Conservation (phyloP, 2,329 filamentous ascomycete genomes). For the Oidium heveae region DNA sequence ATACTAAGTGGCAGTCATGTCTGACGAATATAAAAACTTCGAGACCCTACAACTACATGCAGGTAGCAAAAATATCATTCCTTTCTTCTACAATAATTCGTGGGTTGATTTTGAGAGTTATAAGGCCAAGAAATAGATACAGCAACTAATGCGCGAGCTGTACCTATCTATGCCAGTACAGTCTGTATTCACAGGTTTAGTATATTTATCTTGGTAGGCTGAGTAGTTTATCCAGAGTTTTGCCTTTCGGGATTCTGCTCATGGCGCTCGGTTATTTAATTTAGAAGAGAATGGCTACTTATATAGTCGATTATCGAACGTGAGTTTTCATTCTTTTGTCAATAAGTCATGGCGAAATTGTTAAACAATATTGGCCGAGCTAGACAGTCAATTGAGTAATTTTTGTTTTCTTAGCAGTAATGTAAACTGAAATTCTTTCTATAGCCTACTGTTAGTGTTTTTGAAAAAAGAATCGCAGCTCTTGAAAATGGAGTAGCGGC, state of each 20-base stretch:
- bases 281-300: constrained; percentile 92
- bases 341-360: no score
- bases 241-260: constrained; percentile 86
- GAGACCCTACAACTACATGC: constrained; percentile 73
- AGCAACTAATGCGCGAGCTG: constrained; percentile 63
- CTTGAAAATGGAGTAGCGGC: constrained; percentile 80
- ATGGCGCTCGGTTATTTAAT: constrained; percentile 81
- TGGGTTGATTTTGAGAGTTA: neutral
- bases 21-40: constrained; percentile 23
- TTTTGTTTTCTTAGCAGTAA: neutral
- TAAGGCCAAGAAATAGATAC: constrained; percentile 54
- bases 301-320: constrained; percentile 91
- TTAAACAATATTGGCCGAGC: no score
- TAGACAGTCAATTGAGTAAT: no score
- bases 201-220: constrained; percentile 1
- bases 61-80: constrained; percentile 21
- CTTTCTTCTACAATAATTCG: constrained; percentile 1
- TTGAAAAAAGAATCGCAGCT: constrained; percentile 90
- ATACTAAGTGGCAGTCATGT: neutral
- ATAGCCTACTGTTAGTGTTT: constrained; percentile 77
- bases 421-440: neutral
- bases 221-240: constrained; percentile 37
- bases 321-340: constrained; percentile 15
- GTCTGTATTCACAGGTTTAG: constrained; percentile 14
- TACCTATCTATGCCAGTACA: constrained; percentile 90